Base-by-base conservation (phyloP, 2,329 filamentous ascomycete species). In the Fusarium proliferatum region DNA sequence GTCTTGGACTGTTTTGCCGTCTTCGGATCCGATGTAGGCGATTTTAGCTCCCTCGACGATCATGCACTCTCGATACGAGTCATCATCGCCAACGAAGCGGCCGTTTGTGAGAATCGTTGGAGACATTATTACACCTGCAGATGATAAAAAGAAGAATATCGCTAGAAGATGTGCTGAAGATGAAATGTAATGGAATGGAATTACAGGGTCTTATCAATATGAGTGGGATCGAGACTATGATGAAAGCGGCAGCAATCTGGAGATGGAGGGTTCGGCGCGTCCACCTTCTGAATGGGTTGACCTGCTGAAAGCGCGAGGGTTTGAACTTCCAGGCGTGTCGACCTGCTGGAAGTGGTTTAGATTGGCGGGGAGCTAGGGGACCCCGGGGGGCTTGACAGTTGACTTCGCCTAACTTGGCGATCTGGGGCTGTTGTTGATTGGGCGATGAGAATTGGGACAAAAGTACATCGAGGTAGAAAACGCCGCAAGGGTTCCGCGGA, bases 1-100 rank as follows among this genome's bases (percentile, higher is more conserved):
- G 13, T 28, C 16, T 30, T 42, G n/a, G 0, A 76, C 65, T 17
- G 4, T 4, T 6, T 66, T 30, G 11, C 69, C 26, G 1, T 59
- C 28, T 38, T 67, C 58, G 0, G 51, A 34, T 3, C 74, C 74
- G 4, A 76, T 30, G 1, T 72, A 63, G 2, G 33, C 21, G 26
- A 76, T 76, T 5, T 63, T 57, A 3, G 67, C 63, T 7, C 61
- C 62, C 16, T 53, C 16, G 0, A 67, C 30, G 4, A 76, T 34
- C 33, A 76, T 67, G 19, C 66, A 69, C 30, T 64, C 43, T 4
- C 56, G n/a, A 4, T 68, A 38, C 5, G 43, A 39, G 5, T 42
- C 43, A 2, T 68, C 26, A 0, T 39, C 19, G 0, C 30, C 61
- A 1, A 56, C 11, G 8, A 69, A 64, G 1, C 43, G 58, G 9